Percentiles rank a stretch among this genome's conserved stretches.
Evolutionary conservation across 495 filamentous ascomycete genomes (phyloP).

Genomic region (Neurospora sp.): DNA sequence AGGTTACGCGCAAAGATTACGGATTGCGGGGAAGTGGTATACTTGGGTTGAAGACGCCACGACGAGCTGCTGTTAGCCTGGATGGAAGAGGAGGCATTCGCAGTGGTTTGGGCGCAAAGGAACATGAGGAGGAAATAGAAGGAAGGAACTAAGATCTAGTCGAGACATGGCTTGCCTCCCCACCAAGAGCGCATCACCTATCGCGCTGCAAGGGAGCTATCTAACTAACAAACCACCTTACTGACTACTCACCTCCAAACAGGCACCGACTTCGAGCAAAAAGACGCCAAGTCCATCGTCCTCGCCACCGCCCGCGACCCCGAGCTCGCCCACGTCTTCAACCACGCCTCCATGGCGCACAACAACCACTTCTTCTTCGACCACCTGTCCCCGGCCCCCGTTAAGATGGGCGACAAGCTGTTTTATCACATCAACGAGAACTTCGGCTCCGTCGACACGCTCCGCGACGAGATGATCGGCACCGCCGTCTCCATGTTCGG

Average conservation of each 20-base stretch:
- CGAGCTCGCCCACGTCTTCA: conserved; percentile 69
- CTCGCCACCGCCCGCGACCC: conserved; percentile 71
- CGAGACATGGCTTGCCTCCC: background rate
- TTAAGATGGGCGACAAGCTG: conserved; percentile 23
- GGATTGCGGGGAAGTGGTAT: background rate
- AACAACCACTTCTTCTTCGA: conserved; percentile 97
- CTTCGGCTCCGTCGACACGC: conserved; percentile 73
- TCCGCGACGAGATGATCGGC: conserved; percentile 65
- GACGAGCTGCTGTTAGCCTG: background rate
- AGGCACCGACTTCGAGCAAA: conserved; percentile 50
- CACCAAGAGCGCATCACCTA: background rate
- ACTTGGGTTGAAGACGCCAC: background rate
- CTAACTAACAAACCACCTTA: background rate
- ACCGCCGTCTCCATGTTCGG: conserved; percentile 92
- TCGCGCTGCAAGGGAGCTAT: background rate
- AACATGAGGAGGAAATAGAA: background rate
- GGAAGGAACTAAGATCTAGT: background rate
- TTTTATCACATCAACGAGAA: conserved; percentile 39
- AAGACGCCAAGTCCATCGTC: conserved; percentile 54
- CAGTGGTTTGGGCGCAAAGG: background rate
- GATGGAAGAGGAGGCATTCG: background rate
- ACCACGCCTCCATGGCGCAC: conserved; percentile 88
- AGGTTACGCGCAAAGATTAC: background rate
- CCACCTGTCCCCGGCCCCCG: conserved; percentile 35
- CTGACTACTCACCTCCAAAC: background rate